Evolutionary conservation across 768 basidiomycete species (phyloP).

Genomic region (Guyanaporus albipodus): DNA sequence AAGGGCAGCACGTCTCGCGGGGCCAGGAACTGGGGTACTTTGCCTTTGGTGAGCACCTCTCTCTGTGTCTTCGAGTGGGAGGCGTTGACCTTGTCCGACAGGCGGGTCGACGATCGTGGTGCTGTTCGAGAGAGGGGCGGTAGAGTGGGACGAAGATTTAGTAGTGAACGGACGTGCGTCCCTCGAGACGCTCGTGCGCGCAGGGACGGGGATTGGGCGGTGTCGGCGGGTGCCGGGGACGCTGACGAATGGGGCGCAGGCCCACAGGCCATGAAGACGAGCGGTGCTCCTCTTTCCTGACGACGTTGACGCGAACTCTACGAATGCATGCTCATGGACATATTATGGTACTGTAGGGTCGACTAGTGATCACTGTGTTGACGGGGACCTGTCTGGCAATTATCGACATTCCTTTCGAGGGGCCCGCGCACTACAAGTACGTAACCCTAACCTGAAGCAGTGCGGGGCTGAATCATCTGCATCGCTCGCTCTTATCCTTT

Average conservation of each 20-base stretch:
- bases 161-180: slow-evolving; percentile 78
- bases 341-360: too few relatives aligned
- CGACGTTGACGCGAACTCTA: too few relatives aligned
- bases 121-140: slow-evolving; percentile 78
- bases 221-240: slow-evolving; percentile 10
- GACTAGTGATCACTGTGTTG: too few relatives aligned
- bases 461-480: not conserved
- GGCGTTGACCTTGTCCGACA: too few relatives aligned
- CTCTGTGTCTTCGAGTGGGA: too few relatives aligned
- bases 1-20: slow-evolving; percentile 74
- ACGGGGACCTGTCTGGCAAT: too few relatives aligned
- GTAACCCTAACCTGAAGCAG: too few relatives aligned
- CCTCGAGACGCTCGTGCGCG: slow-evolving; percentile 87
- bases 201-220: slow-evolving; percentile 80
- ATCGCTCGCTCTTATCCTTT: not conserved
- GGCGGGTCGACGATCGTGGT: slow-evolving; percentile 92
- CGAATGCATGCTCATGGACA: too few relatives aligned
- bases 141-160: slow-evolving; percentile 92
- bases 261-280: slow-evolving; percentile 1
- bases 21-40: slow-evolving; percentile 95
- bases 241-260: slow-evolving; percentile 7
- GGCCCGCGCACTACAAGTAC: too few relatives aligned
- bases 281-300: too few relatives aligned
- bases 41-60: slow-evolving; percentile 89
- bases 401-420: too few relatives aligned